These are phyloP conservation scores for Suhomyces sp. DNA, from an alignment of 805 yeast species.

Conservation along the genomic window DNA sequence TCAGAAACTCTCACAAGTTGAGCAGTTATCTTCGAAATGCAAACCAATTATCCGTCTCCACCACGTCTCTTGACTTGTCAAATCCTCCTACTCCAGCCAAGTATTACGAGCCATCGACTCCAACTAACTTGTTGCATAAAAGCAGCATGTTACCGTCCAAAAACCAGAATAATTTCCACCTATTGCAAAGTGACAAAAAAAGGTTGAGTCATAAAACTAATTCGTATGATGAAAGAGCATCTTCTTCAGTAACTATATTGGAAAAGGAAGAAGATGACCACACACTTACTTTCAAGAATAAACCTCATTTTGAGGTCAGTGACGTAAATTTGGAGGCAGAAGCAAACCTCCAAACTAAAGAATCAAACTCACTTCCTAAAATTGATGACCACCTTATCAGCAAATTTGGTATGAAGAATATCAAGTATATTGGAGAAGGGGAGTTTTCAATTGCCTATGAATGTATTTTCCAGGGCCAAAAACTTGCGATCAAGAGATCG, in stretches of 20 bases:
- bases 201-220: not conserved
- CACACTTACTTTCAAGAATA: conserved; percentile 3
- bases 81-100: conserved; percentile 1
- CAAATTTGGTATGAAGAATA: conserved; percentile 54
- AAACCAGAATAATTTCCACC: conserved; percentile 7
- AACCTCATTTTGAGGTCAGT: not conserved
- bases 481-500: conserved; percentile 85
- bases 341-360: not conserved
- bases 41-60: conserved; percentile 6
- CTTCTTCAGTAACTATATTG: not conserved
- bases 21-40: conserved; percentile 4
- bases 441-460: conserved; percentile 88
- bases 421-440: conserved; percentile 73
- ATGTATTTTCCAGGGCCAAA: conserved; percentile 62
- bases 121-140: conserved; percentile 11
- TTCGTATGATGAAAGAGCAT: not conserved
- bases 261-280: conserved; percentile 4
- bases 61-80: not conserved
- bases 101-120: conserved; percentile 12
- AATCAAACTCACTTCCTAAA: not conserved
- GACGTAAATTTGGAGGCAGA: not conserved
- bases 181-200: not conserved
- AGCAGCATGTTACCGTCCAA: conserved; percentile 5
- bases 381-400: conserved; percentile 45
- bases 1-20: conserved; percentile 6